Evolutionary conservation across 768 basidiomycete species (phyloP), one percentile per base, ranked within the genome.

Genomic region (Leucosporidium creatinivorum): DNA sequence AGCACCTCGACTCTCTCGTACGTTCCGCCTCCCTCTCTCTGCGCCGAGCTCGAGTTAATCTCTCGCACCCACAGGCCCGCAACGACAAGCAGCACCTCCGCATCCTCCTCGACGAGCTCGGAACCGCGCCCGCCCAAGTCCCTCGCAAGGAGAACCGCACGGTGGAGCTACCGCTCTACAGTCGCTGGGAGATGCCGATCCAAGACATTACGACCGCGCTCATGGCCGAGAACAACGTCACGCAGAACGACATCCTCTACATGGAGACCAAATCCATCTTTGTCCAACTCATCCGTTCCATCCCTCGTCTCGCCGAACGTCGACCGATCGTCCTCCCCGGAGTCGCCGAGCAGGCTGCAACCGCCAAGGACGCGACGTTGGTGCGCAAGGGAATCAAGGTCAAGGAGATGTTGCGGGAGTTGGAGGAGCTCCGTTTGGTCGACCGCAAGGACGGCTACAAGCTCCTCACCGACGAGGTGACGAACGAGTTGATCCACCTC

Each of bases 251-350:
- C 80, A 94, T 99, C 86, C 85, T 98, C 36, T 99, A 98, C 81
- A 97, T 98, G 93, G 96, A 99, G 78, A 90, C 96, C 65, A 99
- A 99, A 81, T 97, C 94, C 10, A 98, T 98, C 76, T 93, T 99
- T 73, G 96, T 98, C 39, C 93, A 97, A 77, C 85, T 98, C 62
- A 86, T 99, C 65, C 93, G 96, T 73, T 98, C 93, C 39, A 85
- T 99, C 64, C 94, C 94, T 1, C 84, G 87, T 58, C 82, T 86
- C 1, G 83, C 86, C 8, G 90, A 93, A 61, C 89, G 88, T 77
- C 85, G 86, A 36, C 96, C 96, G 0, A 89, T 96, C 77, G 87
- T 96, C 76, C 85, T 99, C 23, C 82, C 86, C 31, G 86, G 83
- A 9, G 87, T 98, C 68, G 94, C 94, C 15, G 96, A 99, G 78